Evolutionary conservation across 352 stramenopile species (phyloP), one percentile per base, ranked within the genome.

Genomic region (Plasmopara viticola): DNA sequence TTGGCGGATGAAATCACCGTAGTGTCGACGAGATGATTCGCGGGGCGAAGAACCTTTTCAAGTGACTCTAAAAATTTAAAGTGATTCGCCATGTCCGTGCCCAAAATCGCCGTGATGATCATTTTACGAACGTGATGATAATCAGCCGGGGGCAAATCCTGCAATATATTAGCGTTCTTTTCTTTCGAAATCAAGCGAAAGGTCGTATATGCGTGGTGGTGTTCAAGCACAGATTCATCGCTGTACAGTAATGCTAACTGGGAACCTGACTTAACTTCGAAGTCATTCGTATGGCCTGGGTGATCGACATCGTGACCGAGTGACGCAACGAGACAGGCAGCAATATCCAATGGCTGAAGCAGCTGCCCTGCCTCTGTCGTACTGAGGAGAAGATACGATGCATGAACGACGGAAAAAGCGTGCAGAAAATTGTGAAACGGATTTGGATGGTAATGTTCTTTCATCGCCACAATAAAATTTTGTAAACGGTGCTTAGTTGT

Each of bases 401-500:
- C 70, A 64, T 96, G 88, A 28, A 95, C 72, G 25, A 95, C 87
- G 2, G 83, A 89, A 49, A 95, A 84, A 12, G 82, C 90, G 59
- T 97, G 90, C 54, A 87, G 43, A 56, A 92, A 96, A 72, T 95
- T 96, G 70, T 96, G 87, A 61, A 96, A 96, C 41, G 88, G 83
- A 53, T 94, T 94, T 35, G 80, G 80, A 58, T 91, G 83, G 60
- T 94, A 94, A 41, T 87, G 74, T 15, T 87, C 78, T 49, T 88
- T 87, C 52, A 89, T 81, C 7, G 70, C 77, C 42, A 81, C 64
- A 56, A 94, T 87, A 44, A 94, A 94, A 53, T 90, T 87, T 33
- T 76, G 75, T 39, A 94, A 48, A 5, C 67, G 71, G 18, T 73
- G 56, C 56, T 74, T 72, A 13, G 74, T 76, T 18, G 72, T 84